Conservation (phyloP, 2,329 filamentous ascomycete genomes). For the Paraphoma chrysanthemicola region DNA sequence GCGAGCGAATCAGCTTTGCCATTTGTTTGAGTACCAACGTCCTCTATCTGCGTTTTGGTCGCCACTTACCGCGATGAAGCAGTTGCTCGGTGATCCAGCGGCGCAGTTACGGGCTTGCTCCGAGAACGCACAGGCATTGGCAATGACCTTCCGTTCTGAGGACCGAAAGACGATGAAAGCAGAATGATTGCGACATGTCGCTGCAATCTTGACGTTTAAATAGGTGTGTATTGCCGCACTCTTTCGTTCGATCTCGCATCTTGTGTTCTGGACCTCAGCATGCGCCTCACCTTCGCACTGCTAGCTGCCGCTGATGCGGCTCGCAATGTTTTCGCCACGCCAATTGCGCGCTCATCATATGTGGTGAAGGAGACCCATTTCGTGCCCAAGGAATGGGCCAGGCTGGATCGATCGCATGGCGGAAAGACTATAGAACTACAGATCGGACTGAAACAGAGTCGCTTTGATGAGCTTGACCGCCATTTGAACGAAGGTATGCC, state of each 20-base stretch:
- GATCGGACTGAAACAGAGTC: slow-evolving; percentile 65
- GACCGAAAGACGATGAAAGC: neutral
- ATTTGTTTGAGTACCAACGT: neutral
- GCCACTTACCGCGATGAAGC: neutral
- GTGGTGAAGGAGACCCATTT: slow-evolving; percentile 63
- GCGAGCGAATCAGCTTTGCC: neutral
- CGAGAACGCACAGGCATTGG: neutral
- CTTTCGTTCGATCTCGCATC: neutral
- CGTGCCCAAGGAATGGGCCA: slow-evolving; percentile 60
- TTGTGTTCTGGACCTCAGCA: slow-evolving; percentile 10
- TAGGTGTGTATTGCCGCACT: neutral
- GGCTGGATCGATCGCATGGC: slow-evolving; percentile 55
- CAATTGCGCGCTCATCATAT: slow-evolving; percentile 53
- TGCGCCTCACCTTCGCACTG: slow-evolving; percentile 29
- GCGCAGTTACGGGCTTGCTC: neutral
- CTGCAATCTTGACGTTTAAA: neutral
- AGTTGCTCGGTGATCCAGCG: neutral
- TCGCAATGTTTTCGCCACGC: slow-evolving; percentile 42
- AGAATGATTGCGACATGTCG: neutral
- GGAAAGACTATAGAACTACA: slow-evolving; percentile 61
- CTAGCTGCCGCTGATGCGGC: slow-evolving; percentile 38
- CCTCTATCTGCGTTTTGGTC: neutral
- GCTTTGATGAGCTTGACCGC: slow-evolving; percentile 62
- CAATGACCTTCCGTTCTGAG: neutral
- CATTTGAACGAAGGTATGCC: slow-evolving; percentile 59